Base-by-base conservation (phyloP, 768 basidiomycete genomes). In the Leucocoprinus leucothites region DNA sequence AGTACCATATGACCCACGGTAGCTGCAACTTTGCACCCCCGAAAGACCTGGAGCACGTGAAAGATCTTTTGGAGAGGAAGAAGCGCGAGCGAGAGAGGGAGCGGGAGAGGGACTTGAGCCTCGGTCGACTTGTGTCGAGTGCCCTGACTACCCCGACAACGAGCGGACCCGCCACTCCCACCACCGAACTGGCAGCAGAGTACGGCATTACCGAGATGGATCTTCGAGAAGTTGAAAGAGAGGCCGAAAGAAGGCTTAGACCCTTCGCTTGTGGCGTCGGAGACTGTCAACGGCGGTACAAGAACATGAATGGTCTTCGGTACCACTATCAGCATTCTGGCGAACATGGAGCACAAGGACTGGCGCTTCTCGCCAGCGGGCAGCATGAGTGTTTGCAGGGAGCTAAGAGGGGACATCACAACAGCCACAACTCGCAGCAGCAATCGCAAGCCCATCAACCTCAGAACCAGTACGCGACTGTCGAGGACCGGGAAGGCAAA, bases 241-340 rank as follows among this genome's bases (percentile, higher is more conserved):
- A 96, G 71, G 93, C 92, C 0, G 93, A 95, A 72, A 79, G 86
- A 55, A 74, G 89, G 9, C 71, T 91, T 50, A 74, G 91, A 36
- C 94, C 94, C 2, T 98, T 90, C 65, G 89, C 91, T 0, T 98
- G 94, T 62, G 87, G 91, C 5, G 89, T 95, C 4, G 89, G 90
- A 18, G 89, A 91, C 60, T 91, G 90, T 63, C 79, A 82, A 67
- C 81, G 95, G 65, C 71, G 95, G 65, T 98, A 98, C 75, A 94
- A 98, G 81, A 98, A 99, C 67, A 96, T 98, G 94, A 98, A 98
- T 69, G 96, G 96, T 0, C 74, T 98, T 58, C 73, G 91, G 64
- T 98, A 98, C 60, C 96, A 98, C 71, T 98, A 98, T 67, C 90
- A 94, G 69, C 96, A 98, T 71, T 89, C 89, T 19, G 96, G 95